These are phyloP conservation scores for Ascochyta viciae-villosae DNA, from an alignment of 2,329 filamentous ascomycete species.

Conservation along the genomic window DNA sequence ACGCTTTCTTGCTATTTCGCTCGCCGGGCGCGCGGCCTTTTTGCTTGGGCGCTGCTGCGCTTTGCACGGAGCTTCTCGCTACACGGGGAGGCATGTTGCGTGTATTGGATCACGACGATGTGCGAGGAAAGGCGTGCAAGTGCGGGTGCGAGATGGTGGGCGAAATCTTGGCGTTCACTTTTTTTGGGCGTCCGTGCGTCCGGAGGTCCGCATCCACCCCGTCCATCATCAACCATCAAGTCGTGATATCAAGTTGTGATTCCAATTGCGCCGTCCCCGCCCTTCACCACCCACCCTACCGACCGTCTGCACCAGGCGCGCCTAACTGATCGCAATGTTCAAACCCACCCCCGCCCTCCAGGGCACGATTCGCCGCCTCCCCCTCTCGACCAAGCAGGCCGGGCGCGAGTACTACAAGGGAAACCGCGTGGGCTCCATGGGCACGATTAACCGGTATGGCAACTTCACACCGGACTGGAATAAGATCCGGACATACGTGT, in stretches of 20 bases:
- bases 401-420: conserved; percentile 98
- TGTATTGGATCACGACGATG: neutral
- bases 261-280: conserved; percentile 15
- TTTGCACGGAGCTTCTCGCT: conserved; percentile 48
- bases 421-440: conserved; percentile 86
- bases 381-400: conserved; percentile 90
- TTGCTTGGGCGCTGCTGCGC: conserved; percentile 38
- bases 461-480: conserved; percentile 83
- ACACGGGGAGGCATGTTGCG: conserved; percentile 55
- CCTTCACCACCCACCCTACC: conserved; percentile 4
- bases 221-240: conserved; percentile 8
- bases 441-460: conserved; percentile 81
- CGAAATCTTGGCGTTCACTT: conserved; percentile 38
- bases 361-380: conserved; percentile 74
- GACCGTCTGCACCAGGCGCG: neutral
- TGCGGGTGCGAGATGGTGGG: neutral
- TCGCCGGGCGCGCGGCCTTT: conserved; percentile 27
- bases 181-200: conserved; percentile 20
- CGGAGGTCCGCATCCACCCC: conserved; percentile 17
- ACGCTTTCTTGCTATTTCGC: conserved; percentile 55
- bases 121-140: neutral
- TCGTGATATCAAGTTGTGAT: neutral
- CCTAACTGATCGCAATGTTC: conserved; percentile 57
- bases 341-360: conserved; percentile 72
- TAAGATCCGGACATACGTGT: conserved; percentile 91